A percentile compares a stretch with the other conserved stretches of the same genome.
phyloP scores from a whole-genome alignment of 78 protist species.

The Dictyostelium discoideum region DNA sequence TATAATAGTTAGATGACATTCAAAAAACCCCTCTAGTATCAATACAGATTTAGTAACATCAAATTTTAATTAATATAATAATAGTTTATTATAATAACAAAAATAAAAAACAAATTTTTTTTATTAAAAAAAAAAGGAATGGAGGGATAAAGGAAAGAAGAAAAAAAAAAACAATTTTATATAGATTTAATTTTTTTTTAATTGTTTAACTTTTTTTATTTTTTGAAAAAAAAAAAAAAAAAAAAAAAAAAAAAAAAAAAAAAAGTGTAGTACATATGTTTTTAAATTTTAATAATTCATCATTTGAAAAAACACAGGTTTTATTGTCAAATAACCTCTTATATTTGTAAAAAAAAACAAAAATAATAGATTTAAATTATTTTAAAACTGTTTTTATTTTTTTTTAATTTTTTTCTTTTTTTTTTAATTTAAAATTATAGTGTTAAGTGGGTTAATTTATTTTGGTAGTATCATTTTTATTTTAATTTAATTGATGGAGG shows the following conservation, averaged over 20 bases:
- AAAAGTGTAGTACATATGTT: background rate
- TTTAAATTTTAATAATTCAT: background rate
- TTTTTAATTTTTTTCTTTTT: background rate
- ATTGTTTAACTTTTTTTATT: background rate
- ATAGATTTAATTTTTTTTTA: background rate
- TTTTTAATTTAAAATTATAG: background rate
- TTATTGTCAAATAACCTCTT: background rate
- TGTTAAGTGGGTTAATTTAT: background rate
- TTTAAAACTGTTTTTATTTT: too few relatives aligned
- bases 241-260: too few relatives aligned
- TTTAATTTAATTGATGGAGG: background rate
- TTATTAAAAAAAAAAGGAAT: background rate
- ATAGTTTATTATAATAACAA: background rate
- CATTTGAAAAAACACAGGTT: background rate
- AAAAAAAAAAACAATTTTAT: too few relatives aligned
- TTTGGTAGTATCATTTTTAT: too few relatives aligned
- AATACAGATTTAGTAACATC: background rate
- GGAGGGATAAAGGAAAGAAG: background rate
- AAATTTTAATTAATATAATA: background rate
- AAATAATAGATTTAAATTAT: background rate
- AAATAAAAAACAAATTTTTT: background rate
- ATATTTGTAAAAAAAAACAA: background rate
- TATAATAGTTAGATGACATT: background rate
- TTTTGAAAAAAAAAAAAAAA: background rate
- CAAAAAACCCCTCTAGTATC: background rate